Evolutionary conservation across 1,139 yeast genomes (phyloP).

Genomic region (Yamadazyma blattariae): DNA sequence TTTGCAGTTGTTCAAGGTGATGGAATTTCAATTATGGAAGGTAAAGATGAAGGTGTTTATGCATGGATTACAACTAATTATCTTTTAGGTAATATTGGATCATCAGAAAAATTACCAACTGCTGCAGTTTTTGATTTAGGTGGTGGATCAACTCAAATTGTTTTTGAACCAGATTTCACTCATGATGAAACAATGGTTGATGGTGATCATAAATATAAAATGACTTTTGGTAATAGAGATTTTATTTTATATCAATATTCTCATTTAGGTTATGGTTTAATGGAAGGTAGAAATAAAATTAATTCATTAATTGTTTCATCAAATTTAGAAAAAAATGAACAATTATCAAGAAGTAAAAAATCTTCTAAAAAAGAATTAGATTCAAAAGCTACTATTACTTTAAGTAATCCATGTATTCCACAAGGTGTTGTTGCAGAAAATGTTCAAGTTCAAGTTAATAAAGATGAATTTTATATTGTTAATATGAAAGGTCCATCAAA

Average conservation of each 20-base stretch:
- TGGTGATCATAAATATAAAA: slow-evolving; percentile 85
- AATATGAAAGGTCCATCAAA: slow-evolving; percentile 68
- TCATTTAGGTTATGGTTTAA: slow-evolving; percentile 92
- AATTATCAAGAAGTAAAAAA: slow-evolving; percentile 20
- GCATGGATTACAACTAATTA: slow-evolving; percentile 98
- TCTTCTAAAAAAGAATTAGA: slow-evolving; percentile 37
- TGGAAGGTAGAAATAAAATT: slow-evolving; percentile 87
- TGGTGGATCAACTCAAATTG: slow-evolving; percentile 98
- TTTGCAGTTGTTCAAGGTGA: slow-evolving; percentile 85
- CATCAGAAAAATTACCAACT: slow-evolving; percentile 67
- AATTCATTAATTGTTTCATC: slow-evolving; percentile 57
- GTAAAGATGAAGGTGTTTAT: slow-evolving; percentile 96
- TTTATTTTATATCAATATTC: slow-evolving; percentile 91
- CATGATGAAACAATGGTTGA: slow-evolving; percentile 57
- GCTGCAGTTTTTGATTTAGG: slow-evolving; percentile 98
- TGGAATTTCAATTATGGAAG: slow-evolving; percentile 91
- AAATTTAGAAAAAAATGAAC: slow-evolving; percentile 35
- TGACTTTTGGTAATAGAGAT: slow-evolving; percentile 76
- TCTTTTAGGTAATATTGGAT: slow-evolving; percentile 87
- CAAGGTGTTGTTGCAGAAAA: slow-evolving; percentile 59
- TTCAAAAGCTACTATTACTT: slow-evolving; percentile 36
- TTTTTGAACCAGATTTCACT: slow-evolving; percentile 81
- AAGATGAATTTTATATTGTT: slow-evolving; percentile 54
- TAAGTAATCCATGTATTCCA: slow-evolving; percentile 83
- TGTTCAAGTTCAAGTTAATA: slow-evolving; percentile 53